Conservation (phyloP, 73 alveolate species). For the Paramecium sexaurelia region DNA sequence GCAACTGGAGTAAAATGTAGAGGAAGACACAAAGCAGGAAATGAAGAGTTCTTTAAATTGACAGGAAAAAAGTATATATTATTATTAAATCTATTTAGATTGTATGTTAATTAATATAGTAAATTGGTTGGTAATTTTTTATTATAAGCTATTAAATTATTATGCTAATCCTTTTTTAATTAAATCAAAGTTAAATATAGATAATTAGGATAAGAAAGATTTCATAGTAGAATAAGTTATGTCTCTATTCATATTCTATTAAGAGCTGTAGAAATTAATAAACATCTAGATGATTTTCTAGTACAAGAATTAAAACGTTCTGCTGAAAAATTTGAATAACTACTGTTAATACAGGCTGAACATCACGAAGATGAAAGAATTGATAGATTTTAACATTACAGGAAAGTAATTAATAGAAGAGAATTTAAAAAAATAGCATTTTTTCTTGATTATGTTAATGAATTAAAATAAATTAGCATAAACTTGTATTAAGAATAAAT, state of each 20-base stretch:
- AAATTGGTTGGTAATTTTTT: not conserved
- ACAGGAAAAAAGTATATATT: not conserved
- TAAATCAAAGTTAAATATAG: not conserved
- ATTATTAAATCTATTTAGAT: not conserved
- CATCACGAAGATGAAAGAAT: conserved; percentile 15
- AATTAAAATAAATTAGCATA: not conserved
- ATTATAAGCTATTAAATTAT: not conserved
- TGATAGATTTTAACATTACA: not conserved
- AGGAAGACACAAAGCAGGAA: conserved; percentile 3
- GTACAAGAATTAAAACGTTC: not conserved
- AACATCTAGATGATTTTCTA: not conserved
- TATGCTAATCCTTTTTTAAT: not conserved
- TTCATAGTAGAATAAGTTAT: not conserved
- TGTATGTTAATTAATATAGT: not conserved
- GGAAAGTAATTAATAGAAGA: not conserved
- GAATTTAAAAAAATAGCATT: not conserved
- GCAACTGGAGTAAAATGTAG: not conserved
- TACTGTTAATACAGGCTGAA: not conserved
- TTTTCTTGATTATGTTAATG: conserved; percentile 23
- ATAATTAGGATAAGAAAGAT: not conserved
- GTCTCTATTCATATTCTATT: not conserved
- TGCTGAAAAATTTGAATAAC: not conserved
- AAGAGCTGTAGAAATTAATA: conserved; percentile 18
- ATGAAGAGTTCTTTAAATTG: not conserved
- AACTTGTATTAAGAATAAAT: not conserved